These are phyloP conservation scores for Epichloe gansuensis DNA, from an alignment of 2,329 filamentous ascomycete genomes.

Conservation along the genomic window DNA sequence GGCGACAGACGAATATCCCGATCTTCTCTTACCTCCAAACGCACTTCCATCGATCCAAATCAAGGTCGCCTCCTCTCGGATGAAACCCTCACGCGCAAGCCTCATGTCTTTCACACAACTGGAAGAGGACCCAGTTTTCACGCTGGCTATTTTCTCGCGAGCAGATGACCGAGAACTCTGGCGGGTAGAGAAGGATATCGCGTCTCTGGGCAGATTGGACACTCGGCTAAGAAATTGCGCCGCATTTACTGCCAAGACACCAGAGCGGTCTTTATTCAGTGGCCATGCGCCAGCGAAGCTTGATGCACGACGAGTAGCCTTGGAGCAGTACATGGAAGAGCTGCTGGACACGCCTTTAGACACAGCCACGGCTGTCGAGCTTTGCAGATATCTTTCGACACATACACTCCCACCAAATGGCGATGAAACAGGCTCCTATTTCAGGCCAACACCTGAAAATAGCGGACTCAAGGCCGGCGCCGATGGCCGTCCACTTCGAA, in stretches of 20 bases:
- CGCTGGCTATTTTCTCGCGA: slow-evolving; percentile 71
- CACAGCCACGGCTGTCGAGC: slow-evolving; percentile 59
- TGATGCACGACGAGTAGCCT: slow-evolving; percentile 67
- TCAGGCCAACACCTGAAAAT: slow-evolving; percentile 13
- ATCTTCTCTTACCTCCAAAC: slow-evolving; percentile 75
- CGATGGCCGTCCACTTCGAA: slow-evolving; percentile 59
- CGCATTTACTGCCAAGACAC: slow-evolving; percentile 63
- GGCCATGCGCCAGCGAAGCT: slow-evolving; percentile 91
- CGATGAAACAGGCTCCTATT: slow-evolving; percentile 35
- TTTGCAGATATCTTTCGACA: slow-evolving; percentile 78
- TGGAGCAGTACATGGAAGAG: slow-evolving; percentile 78
- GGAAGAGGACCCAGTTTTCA: slow-evolving; percentile 91
- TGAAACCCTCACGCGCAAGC: slow-evolving; percentile 83
- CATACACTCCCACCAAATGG: slow-evolving; percentile 50
- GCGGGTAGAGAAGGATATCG: slow-evolving; percentile 86
- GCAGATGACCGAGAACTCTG: slow-evolving; percentile 70
- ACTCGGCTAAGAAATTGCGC: slow-evolving; percentile 63
- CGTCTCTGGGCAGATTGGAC: slow-evolving; percentile 71
- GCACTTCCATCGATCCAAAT: slow-evolving; percentile 77
- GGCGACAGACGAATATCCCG: slow-evolving; percentile 75
- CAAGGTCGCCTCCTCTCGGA: slow-evolving; percentile 83
- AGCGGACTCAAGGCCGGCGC: slow-evolving; percentile 34
- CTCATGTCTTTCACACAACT: slow-evolving; percentile 66
- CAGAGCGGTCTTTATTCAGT: slow-evolving; percentile 75
- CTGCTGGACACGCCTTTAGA: slow-evolving; percentile 76